These are phyloP conservation scores for Anisodus acutangulus DNA, from an alignment of 257 asterid species.

Conservation along the genomic window DNA sequence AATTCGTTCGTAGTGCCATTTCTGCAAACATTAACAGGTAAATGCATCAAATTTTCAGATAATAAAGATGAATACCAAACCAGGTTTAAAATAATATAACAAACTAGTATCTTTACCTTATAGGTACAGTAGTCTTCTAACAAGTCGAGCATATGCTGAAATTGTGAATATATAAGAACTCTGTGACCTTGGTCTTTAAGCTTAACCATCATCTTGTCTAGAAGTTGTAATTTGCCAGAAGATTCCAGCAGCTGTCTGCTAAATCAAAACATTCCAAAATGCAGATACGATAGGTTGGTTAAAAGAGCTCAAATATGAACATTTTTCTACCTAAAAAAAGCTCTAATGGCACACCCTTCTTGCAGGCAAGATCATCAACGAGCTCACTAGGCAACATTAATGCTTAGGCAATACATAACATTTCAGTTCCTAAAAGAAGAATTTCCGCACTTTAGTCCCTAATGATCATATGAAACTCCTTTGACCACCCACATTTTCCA, in stretches of 20 bases:
- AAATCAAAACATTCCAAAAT: conserved; percentile 29
- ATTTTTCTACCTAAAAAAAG: background rate
- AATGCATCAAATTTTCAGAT: conserved; percentile 25
- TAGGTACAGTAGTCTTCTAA: conserved; percentile 94
- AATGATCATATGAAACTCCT: background rate
- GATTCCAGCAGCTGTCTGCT: conserved; percentile 86
- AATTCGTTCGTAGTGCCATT: conserved; percentile 90
- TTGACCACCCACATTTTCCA: conserved; percentile 7
- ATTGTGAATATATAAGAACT: conserved; percentile 89
- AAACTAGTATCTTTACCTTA: conserved; percentile 52
- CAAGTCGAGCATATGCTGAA: conserved; percentile 96
- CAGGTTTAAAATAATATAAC: background rate
- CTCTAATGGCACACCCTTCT: background rate
- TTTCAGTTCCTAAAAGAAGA: background rate
- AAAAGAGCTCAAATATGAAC: background rate
- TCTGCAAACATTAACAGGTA: conserved; percentile 51
- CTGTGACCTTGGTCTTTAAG: conserved; percentile 98
- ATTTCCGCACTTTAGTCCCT: background rate
- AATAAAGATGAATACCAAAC: background rate
- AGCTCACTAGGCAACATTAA: conserved; percentile 24
- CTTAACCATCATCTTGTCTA: conserved; percentile 98
- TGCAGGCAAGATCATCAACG: conserved; percentile 14
- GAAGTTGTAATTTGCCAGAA: conserved; percentile 92
- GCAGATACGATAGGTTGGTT: background rate
- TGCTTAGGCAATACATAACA: conserved; percentile 19